Base-by-base conservation (phyloP, 768 basidiomycete genomes). In the Amanita molliuscula region DNA sequence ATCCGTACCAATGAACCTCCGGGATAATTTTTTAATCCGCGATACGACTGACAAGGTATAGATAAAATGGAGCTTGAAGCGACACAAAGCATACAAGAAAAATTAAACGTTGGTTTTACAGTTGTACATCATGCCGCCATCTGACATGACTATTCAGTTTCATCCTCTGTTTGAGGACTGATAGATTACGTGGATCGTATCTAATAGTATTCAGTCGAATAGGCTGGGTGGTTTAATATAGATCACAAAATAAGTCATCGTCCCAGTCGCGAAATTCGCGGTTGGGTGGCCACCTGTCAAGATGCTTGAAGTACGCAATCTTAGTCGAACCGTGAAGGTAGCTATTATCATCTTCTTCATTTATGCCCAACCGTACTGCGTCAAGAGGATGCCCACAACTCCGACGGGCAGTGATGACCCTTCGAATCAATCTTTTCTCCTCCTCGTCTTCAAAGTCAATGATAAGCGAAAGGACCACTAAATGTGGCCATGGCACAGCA, bases 151-250 rank as follows among this genome's bases (percentile, higher is more conserved):
- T 54, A 60, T 9, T 13, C 18, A 50, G 21, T 78, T 78, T 58
- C 70, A 68, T 58, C 74, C 77, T 13, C 59, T 78, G 15, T 78
- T 78, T 53, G 71, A 76, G 50, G 76, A 78, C 60, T 78, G 58
- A 44, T 31, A 10, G n/a, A 34, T 38, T 21, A 26, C 16, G 16
- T 13, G 20, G 5, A 33, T 7, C 31, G 6, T 21, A 10, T 23
- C 11, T 18, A 20, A 46, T 18, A 46, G 25, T 29, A 33, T 8
- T n/a, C 8, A 35, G 18, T 34, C 29, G 23, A 44, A 44, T 20
- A 25, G 3, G 16, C 6, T 18, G 8, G 29, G 25, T 9, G 38
- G 16, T 26, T 10, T n/a, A n/a, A 40, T 7, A 21, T 50, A 26
- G 41, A 15, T 58, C 52, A 60, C 20, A 44, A 48, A 65, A 66